Evolutionary conservation across 208 protist species (phyloP).

Genomic region (Crithidia acanthocephali): DNA sequence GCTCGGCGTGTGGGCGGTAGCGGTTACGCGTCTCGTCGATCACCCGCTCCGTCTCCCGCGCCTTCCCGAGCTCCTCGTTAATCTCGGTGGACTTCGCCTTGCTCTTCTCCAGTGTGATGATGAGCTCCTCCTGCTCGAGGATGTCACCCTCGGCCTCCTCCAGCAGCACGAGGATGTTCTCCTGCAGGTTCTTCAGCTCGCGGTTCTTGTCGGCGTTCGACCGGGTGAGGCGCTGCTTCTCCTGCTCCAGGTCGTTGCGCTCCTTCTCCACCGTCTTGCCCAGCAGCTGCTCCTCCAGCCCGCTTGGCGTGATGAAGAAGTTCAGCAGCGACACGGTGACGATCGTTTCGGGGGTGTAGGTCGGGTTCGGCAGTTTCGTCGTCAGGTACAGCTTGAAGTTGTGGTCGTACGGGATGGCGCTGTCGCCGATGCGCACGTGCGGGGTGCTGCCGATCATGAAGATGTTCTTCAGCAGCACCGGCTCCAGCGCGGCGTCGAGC

Average conservation of each 20-base stretch:
- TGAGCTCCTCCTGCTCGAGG: conserved; percentile 97
- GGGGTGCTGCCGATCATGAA: conserved; percentile 95
- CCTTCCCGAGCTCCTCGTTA: conserved; percentile 93
- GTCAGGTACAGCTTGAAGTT: conserved; percentile 98
- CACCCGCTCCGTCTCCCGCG: conserved; percentile 92
- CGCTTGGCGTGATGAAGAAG: conserved; percentile 97
- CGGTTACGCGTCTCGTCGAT: conserved; percentile 97
- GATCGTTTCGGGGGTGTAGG: conserved; percentile 96
- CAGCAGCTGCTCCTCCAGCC: conserved; percentile 98
- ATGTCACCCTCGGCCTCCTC: conserved; percentile 96
- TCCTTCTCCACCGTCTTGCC: conserved; percentile 97
- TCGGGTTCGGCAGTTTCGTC: conserved; percentile 97
- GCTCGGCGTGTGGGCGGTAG: conserved; percentile 96
- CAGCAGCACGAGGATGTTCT: conserved; percentile 96
- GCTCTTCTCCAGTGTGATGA: conserved; percentile 95
- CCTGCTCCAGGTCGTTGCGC: conserved; percentile 96
- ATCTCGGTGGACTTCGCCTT: conserved; percentile 96
- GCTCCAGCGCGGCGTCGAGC: conserved; percentile 96
- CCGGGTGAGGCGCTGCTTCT: conserved; percentile 95
- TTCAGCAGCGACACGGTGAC: conserved; percentile 98
- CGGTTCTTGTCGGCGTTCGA: conserved; percentile 95
- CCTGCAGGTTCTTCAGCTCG: conserved; percentile 96
- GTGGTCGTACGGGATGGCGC: conserved; percentile 95
- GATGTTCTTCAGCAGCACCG: conserved; percentile 95
- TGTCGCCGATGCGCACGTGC: conserved; percentile 97